Percentiles rank a stretch among this genome's conserved stretches.
Evolutionary conservation across 2,329 filamentous ascomycete species (phyloP).

Genomic region (Colletotrichum agaves): DNA sequence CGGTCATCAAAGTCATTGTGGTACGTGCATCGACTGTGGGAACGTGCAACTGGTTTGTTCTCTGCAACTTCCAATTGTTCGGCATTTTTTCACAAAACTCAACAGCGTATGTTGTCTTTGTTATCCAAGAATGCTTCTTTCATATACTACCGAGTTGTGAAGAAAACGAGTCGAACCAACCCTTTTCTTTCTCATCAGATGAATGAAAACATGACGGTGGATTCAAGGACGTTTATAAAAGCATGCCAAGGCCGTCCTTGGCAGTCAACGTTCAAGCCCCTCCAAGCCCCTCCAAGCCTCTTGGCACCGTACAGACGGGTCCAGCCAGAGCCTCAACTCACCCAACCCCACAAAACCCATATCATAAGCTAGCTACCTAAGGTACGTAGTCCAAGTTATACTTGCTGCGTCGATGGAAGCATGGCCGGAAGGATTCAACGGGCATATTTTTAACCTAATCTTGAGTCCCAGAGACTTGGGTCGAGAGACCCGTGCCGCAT

Average conservation of each 20-base stretch:
- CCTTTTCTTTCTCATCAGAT: no score
- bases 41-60: no score
- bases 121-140: no score
- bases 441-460: constrained; percentile 18
- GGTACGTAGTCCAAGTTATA: no score
- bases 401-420: not conserved
- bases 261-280: constrained; percentile 10
- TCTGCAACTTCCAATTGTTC: no score
- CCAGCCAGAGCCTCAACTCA: constrained; percentile 32
- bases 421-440: not conserved
- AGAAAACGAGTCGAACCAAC: no score
- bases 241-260: constrained; percentile 28
- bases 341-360: constrained; percentile 5
- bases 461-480: not conserved
- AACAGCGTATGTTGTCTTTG: no score
- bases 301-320: constrained; percentile 20
- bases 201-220: not conserved
- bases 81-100: no score
- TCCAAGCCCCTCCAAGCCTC: constrained; percentile 11
- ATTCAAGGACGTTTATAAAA: constrained; percentile 5
- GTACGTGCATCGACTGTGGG: no score
- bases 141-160: no score
- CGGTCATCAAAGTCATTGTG: no score
- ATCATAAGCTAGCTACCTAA: no score
- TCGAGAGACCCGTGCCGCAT: not conserved